Percentiles rank a stretch among this genome's conserved stretches.
Evolutionary conservation across 176 grass and related monocot species (phyloP).

Genomic region (Chloris gayana): DNA sequence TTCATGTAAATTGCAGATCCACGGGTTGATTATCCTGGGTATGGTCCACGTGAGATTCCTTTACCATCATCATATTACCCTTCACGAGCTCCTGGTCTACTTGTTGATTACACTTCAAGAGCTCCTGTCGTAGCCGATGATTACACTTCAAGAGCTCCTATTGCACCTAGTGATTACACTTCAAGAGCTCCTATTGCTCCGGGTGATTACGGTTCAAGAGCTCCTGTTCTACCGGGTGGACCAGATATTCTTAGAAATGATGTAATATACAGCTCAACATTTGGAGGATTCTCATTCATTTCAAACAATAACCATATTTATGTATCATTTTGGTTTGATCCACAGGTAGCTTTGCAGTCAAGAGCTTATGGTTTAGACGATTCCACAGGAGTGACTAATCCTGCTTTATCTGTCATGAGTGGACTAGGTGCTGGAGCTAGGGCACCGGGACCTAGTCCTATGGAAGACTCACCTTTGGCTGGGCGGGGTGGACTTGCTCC

Average conservation of each 20-base stretch:
- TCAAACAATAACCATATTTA: neutral
- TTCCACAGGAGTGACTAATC: slow-evolving; percentile 27
- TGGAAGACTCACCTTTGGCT: slow-evolving; percentile 51
- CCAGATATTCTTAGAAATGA: slow-evolving; percentile 47
- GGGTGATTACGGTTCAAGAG: no score
- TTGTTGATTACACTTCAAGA: no score
- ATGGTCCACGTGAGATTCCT: slow-evolving; percentile 43
- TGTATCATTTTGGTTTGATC: slow-evolving; percentile 18
- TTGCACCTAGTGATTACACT: slow-evolving; percentile 22
- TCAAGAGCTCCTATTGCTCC: slow-evolving; percentile 19
- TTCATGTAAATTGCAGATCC: slow-evolving; percentile 47
- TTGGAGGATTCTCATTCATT: slow-evolving; percentile 19
- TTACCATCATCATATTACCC: slow-evolving; percentile 36
- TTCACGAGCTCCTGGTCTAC: neutral
- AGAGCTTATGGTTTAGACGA: slow-evolving; percentile 49
- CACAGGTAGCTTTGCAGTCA: slow-evolving; percentile 48
- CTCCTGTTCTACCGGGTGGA: slow-evolving; percentile 41
- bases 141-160: slow-evolving; percentile 30
- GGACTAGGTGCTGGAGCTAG: slow-evolving; percentile 40
- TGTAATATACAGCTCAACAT: slow-evolving; percentile 46
- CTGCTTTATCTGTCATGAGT: slow-evolving; percentile 38
- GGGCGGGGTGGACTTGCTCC: slow-evolving; percentile 28
- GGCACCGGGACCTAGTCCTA: slow-evolving; percentile 33
- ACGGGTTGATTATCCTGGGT: slow-evolving; percentile 33
- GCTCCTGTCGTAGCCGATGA: no score